Percentiles rank a stretch among this genome's conserved stretches.
phyloP scores from a whole-genome alignment of 257 asterid genomes.

The Scutellaria baicalensis region DNA sequence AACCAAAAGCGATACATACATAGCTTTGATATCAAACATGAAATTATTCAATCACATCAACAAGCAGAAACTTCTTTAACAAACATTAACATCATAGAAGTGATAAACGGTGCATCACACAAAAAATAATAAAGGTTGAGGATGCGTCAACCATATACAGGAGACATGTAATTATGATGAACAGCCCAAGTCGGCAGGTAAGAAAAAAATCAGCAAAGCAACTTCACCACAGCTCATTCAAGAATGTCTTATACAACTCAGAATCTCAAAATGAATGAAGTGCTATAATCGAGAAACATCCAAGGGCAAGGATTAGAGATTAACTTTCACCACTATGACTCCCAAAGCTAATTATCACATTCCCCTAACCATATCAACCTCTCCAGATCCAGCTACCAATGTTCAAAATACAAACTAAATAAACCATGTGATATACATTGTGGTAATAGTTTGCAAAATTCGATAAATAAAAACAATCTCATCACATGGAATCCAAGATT shows the following conservation, averaged over 20 bases:
- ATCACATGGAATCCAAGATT: not conserved
- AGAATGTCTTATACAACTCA: not conserved
- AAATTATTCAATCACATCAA: conserved; percentile 6
- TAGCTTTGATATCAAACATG: not conserved
- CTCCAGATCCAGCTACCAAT: not conserved
- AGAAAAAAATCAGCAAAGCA: not conserved
- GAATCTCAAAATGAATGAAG: not conserved
- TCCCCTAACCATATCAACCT: not conserved
- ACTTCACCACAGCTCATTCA: conserved; percentile 2
- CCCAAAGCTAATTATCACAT: not conserved
- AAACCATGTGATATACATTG: not conserved
- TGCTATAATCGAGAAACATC: not conserved
- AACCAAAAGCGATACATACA: conserved; percentile 6
- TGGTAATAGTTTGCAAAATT: not conserved
- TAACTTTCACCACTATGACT: not conserved
- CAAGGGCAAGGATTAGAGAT: not conserved
- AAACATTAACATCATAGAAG: not conserved
- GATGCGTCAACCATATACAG: not conserved
- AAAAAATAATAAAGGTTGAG: not conserved
- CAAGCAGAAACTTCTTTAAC: not conserved
- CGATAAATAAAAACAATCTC: conserved; percentile 14
- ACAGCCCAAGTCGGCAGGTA: not conserved
- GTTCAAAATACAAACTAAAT: conserved; percentile 8
- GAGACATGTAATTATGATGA: not conserved
- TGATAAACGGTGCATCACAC: not conserved